Evolutionary conservation across 345 rosid species (phyloP), one percentile per base, ranked within the genome.

Genomic region (Hibiscus tridactylites): DNA sequence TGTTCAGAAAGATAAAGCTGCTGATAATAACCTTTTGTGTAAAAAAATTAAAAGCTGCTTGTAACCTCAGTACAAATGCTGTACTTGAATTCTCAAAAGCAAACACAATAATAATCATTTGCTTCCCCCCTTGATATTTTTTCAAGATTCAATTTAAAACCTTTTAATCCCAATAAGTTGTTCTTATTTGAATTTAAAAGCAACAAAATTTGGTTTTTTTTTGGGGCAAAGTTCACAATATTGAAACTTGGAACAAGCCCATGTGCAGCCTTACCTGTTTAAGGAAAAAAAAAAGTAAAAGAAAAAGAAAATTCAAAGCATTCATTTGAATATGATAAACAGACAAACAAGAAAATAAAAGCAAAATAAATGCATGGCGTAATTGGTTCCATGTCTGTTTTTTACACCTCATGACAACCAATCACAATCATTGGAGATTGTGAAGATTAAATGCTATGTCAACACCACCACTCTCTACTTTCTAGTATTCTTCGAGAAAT

Each of bases 361-460:
- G n/a, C 52, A 31, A 9, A 13, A 52, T 8, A 68, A 28, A 3
- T 44, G 47, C 8, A 29, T 12, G 37, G n/a, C 9, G 60, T 56
- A 61, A 12, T 47, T 59, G 26, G 61, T 39, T 70, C 70, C 49
- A 35, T 47, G 57, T 37, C 5, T 47, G 31, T 28, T 49, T 47
- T 26, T 68, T 71, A 73, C 76, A 69, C 53, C 77, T 58, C 72
- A 63, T 73, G 65, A 68, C 80, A 67, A 57, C 66, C 29, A 71
- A 68, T 61, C 76, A 53, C 67, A 31, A 37, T 62, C 59, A 56
- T 72, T 72, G 49, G 46, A 71, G 57, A 17, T 74, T 37, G 16
- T 65, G 16, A 71, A 52, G 44, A 24, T 62, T 24, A 68, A 72
- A 68, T 77, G 60, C 21, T 9, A 21, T 46, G 61, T 71, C 73